Evolutionary conservation across 352 stramenopile species (phyloP), one percentile per base, ranked within the genome.

Genomic region (Globisporangium nodosum): DNA sequence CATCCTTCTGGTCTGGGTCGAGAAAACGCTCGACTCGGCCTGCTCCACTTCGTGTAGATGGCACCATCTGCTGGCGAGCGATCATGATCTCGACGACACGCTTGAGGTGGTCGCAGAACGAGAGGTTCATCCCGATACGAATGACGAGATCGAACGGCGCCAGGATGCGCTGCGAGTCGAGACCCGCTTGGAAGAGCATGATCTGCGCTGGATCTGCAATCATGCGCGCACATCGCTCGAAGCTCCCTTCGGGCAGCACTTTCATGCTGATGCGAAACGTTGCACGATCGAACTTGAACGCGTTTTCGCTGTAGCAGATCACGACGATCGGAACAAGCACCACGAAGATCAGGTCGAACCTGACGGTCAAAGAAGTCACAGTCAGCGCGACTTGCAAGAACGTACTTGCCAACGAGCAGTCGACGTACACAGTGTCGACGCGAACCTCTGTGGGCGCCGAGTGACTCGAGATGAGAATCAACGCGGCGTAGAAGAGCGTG

Each of bases 121-220:
- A 66, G 3, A 74, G 13, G 46, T 68, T 76, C 58, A 69, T 69
- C 1, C 64, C 65, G n/a, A 81, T 61, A 9, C 63, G 64, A 9
- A 73, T 45, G 21, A 74, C 54, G 2, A 76, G 42, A 15, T 76
- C 58, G 3, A 57, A 35, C 1, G 40, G n/a, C 20, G 66, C 52
- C 5, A 58, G 47, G 50, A 80, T 71, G 2, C 66, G 64, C 40
- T 80, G 58, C 12, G 61, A 67, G 33, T 80, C 69, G 20, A 78
- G 63, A 2, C 47, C 69, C 3, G 57, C 37, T 11, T 63, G 64
- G 48, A 83, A 60, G 8, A 68, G 47, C 3, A 60, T 64, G 6
- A 78, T 66, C 24, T 71, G 56, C 3, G 54, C 51, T 1, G 66
- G 69, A 33, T 76, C 67, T 4, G 64, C 58, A 7, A 61, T 58